Evolutionary conservation across 1,284 basidiomycete species (phyloP).

Genomic region (Phellopilus nigrolimitatus): DNA sequence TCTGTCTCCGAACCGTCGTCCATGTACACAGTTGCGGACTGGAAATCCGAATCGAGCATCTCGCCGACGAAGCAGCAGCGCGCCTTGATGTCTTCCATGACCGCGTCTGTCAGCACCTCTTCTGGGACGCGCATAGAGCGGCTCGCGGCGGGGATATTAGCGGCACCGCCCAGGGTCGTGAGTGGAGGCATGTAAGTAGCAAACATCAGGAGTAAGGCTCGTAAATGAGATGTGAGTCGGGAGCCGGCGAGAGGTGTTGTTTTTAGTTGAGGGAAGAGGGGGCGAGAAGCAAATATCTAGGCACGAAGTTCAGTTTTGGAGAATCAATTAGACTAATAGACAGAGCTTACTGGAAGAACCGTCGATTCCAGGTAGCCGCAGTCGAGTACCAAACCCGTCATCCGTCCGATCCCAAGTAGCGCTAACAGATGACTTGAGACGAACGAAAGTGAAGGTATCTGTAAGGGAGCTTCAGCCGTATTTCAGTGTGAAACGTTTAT

Average conservation of each 20-base stretch:
- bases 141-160: constrained; percentile 56
- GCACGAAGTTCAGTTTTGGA: constrained; percentile 5
- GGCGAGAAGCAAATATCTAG: constrained; percentile 85
- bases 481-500: neutral
- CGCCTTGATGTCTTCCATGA: constrained; percentile 83
- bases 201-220: constrained; percentile 73
- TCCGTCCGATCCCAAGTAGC: constrained; percentile 79
- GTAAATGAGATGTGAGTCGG: constrained; percentile 70
- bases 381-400: constrained; percentile 91
- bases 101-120: constrained; percentile 65
- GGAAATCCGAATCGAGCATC: constrained; percentile 38
- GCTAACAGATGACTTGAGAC: constrained; percentile 82
- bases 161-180: constrained; percentile 56
- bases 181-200: constrained; percentile 79
- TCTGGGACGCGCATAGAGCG: constrained; percentile 64
- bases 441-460: constrained; percentile 93
- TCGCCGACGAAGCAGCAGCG: constrained; percentile 76
- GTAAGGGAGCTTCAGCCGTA: constrained; percentile 17
- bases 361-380: constrained; percentile 88
- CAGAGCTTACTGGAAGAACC: constrained; percentile 68
- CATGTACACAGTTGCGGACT: constrained; percentile 39
- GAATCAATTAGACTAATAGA: neutral
- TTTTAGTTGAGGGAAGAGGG: constrained; percentile 74
- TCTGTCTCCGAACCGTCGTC: constrained; percentile 49
- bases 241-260: constrained; percentile 82